Evolutionary conservation across 805 yeast genomes (phyloP), one percentile per base, ranked within the genome.

Genomic region (Starmerella bombicola): DNA sequence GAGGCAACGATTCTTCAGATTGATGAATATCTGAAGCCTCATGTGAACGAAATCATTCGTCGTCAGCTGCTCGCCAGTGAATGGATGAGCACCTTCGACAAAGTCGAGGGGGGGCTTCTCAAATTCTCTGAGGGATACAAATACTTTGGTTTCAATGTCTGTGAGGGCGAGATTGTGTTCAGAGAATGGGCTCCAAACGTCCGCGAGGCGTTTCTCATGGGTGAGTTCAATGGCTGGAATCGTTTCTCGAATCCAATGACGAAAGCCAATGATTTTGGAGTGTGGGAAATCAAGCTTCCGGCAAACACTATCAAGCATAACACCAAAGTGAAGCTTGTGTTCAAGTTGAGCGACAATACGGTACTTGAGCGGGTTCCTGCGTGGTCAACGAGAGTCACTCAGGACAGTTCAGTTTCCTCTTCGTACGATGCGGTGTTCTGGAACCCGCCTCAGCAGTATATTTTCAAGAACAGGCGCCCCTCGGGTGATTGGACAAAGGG

Each of bases 161-260:
- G 42, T 2, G 70, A 72, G 40, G 72, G 74, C 46, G 68, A 71
- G 5, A 72, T 86, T 37, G 58, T 62, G 2, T 80, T 80, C 54
- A 68, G 73, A 20, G 94, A 88, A 61, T 88, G 95, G 76, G 85
- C 93, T 1, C 98, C 97, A 5, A 79, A 83, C 55, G 97, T 95
- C 1, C 55, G 53, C 3, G 64, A 58, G 34, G 95, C 91, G 2
- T 70, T 75, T 40, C 58, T 88, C n/a, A 78, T 82, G 42, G 98
- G 98, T 13, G 97, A 88, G 38, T 88, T 91, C 69, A 88, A 88
- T 60, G 56, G 67, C 46, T 88, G 98, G 98, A 65, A 76, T 50
- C 67, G 71, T 28, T 61, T 61, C 4, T 46, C 68, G 4, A 74
- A 80, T 55, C 65, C 65, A 34, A 64, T 88, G 73, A 47, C 47